These are phyloP conservation scores for Citrus sinensis DNA, from an alignment of 345 rosid species.

Conservation along the genomic window DNA sequence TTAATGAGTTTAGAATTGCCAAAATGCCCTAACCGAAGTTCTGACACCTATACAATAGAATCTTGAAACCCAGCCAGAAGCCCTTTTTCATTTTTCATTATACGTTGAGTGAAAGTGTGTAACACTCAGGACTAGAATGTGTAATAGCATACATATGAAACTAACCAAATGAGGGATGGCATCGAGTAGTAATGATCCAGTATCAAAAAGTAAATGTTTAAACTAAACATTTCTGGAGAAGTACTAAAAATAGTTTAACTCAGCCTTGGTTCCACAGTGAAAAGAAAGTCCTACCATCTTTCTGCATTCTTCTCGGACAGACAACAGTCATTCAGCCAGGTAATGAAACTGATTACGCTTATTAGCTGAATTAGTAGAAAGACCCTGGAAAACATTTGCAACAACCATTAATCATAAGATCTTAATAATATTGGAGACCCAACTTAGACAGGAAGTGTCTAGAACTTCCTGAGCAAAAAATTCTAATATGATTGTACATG, in stretches of 20 bases:
- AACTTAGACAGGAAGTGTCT: constrained; percentile 12
- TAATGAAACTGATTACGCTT: constrained; percentile 88
- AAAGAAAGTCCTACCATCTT: constrained; percentile 56
- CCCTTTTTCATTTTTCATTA: background rate
- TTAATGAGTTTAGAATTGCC: background rate
- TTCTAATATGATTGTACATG: constrained; percentile 22
- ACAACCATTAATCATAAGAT: constrained; percentile 3
- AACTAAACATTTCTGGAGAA: background rate
- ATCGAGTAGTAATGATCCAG: background rate
- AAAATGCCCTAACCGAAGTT: background rate
- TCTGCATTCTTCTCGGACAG: constrained; percentile 53
- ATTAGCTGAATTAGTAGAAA: constrained; percentile 89
- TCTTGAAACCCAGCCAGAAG: background rate
- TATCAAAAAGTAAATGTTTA: background rate
- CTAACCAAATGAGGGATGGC: background rate
- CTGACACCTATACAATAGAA: background rate
- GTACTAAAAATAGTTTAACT: background rate
- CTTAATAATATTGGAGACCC: background rate
- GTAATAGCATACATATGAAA: background rate
- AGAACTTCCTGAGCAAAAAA: constrained; percentile 10
- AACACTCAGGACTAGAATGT: background rate
- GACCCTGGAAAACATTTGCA: constrained; percentile 51
- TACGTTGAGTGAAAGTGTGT: background rate
- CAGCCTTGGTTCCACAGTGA: background rate
- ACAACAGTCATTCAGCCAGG: constrained; percentile 79